phyloP scores from a whole-genome alignment of 768 basidiomycete genomes.

The Russula griseocarnosa region DNA sequence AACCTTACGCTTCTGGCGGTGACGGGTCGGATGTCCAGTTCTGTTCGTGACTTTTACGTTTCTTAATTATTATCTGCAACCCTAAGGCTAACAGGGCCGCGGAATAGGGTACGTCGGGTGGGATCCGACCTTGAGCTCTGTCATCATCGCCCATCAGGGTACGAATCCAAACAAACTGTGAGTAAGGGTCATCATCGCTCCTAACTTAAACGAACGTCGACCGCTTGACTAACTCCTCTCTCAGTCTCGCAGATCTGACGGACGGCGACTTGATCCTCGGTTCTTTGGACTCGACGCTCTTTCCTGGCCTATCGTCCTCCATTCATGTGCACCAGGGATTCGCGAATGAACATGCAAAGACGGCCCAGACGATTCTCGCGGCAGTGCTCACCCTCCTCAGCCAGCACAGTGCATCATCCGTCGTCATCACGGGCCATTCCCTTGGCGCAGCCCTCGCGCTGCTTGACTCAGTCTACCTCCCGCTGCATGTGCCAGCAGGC shows the following conservation, averaged over 20 bases:
- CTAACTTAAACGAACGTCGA: conserved; percentile 30
- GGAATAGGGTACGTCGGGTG: conserved; percentile 51
- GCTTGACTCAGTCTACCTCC: conserved; percentile 35
- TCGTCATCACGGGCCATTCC: conserved; percentile 36
- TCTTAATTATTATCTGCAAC: conserved; percentile 28
- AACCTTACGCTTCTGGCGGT: conserved; percentile 42
- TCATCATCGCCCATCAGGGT: conserved; percentile 63
- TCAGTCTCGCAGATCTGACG: conserved; percentile 36
- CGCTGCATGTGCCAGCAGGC: conserved; percentile 33
- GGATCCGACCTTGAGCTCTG: conserved; percentile 46
- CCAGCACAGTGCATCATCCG: conserved; percentile 41
- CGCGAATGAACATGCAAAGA: conserved; percentile 46
- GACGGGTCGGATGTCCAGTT: conserved; percentile 5
- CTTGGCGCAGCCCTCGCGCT: conserved; percentile 33
- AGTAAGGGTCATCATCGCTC: conserved; percentile 26
- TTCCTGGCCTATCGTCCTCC: conserved; percentile 48
- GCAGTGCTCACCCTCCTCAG: conserved; percentile 43
- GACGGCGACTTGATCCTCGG: conserved; percentile 43
- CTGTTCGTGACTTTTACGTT: conserved; percentile 18
- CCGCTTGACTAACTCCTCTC: neutral
- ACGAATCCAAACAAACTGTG: conserved; percentile 55
- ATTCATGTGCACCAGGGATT: conserved; percentile 58
- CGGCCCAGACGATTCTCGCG: conserved; percentile 43
- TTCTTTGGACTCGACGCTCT: conserved; percentile 44
- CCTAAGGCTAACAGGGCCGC: conserved; percentile 37